Evolutionary conservation across 2,329 filamentous ascomycete species (phyloP), one percentile per base, ranked within the genome.

Genomic region (Diaporthe capsici): DNA sequence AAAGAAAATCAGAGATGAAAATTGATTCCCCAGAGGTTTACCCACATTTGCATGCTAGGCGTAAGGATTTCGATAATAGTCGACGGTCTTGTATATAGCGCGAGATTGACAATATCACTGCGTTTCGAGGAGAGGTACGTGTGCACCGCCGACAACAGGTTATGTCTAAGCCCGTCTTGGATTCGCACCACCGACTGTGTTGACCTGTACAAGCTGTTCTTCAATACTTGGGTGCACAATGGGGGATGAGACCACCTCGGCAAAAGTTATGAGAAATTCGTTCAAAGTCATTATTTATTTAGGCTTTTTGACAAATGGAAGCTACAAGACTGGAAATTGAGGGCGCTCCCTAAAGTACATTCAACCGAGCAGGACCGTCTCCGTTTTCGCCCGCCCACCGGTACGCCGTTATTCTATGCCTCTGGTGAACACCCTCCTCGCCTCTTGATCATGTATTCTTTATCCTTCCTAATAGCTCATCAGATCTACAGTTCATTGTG

Each of bases 381-480:
- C 44, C 49, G 37, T 49, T 73, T 65, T 73, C 39, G 31, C 71
- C n/a, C 37, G 13, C 60, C 71, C 49, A 65, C 71, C 71, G 12
- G 51, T 73, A 65, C 58, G 71, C 71, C 71, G 25, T 65, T 51
- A 13, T 22, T 65, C 58, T 65, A 53, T 37, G 61, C 60, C 25
- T 65, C 44, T 61, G 58, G 8, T 28, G 22, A 72, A 65, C 25
- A 60, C n/a, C 17, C 20, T 17, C 22, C 22, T 51, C 47, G 47
- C 58, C 3, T 73, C 58, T 63, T 49, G 31, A 17, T 4, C 22
- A 12, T n/a, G 10, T n/a, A 6, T 63, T 10, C 28, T 67, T 44
- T 53, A n/a, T 57, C n/a, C n/a, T 55, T 17, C 22, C 78, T 79
- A 84, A 42, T 81, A 85, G 71, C 81, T 82, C 80, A 84, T 84